phyloP scores from a whole-genome alignment of 2,329 filamentous ascomycete genomes.

The Paradendryphiella salina region DNA sequence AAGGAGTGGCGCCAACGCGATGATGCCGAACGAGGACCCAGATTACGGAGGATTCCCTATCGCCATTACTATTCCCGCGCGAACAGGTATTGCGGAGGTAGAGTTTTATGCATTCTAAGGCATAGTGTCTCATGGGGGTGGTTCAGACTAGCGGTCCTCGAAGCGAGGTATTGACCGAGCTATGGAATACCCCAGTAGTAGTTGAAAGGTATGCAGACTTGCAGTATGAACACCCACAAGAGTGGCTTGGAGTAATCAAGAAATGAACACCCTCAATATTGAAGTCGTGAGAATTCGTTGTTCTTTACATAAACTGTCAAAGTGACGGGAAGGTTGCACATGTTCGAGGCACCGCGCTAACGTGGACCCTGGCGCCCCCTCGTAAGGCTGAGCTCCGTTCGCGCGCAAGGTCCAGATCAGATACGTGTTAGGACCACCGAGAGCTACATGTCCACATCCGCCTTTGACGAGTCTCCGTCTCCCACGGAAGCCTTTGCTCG shows the following conservation, averaged over 20 bases:
- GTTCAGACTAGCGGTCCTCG: too few relatives aligned
- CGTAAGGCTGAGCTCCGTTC: conserved; percentile 33
- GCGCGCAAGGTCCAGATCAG: conserved; percentile 36
- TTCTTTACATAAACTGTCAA: not conserved
- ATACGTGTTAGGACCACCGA: conserved; percentile 44
- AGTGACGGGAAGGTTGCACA: too few relatives aligned
- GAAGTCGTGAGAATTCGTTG: not conserved
- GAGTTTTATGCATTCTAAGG: conserved; percentile 12
- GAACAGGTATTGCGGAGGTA: conserved; percentile 45
- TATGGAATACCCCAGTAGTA: too few relatives aligned
- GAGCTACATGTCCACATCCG: conserved; percentile 17
- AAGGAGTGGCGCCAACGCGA: conserved; percentile 52
- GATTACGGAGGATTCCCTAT: conserved; percentile 62
- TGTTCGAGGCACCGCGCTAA: conserved; percentile 1
- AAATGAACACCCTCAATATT: not conserved
- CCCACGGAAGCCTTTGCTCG: not conserved
- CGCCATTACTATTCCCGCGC: conserved; percentile 57
- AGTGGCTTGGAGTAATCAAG: not conserved
- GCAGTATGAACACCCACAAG: not conserved
- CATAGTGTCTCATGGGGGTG: too few relatives aligned
- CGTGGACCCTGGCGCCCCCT: conserved; percentile 11
- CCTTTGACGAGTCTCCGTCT: conserved; percentile 3
- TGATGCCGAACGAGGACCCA: conserved; percentile 61
- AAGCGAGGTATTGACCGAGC: too few relatives aligned
- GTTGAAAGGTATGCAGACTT: not conserved